Conservation (phyloP, 2,329 filamentous ascomycete species). For the Diaporthe aspalathi region DNA sequence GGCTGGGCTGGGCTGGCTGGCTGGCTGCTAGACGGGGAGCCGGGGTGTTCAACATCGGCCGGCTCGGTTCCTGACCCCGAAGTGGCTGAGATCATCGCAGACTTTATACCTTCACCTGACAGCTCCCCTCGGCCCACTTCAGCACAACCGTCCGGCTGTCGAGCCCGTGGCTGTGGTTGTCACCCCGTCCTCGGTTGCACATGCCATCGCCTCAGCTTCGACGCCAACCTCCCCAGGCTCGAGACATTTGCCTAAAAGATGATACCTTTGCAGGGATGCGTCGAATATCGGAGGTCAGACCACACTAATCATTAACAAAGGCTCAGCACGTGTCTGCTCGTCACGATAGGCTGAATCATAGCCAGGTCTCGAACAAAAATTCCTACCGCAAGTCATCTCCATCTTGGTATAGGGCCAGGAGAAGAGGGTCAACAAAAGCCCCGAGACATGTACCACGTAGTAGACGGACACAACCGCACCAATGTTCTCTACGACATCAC, state of each 20-base stretch:
- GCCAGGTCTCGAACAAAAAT: not conserved
- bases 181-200: not conserved
- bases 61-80: constrained; percentile 17
- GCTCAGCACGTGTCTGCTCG: not conserved
- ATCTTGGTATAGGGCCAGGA: not conserved
- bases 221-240: not conserved
- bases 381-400: not conserved
- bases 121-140: constrained; percentile 18
- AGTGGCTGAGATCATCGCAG: constrained; percentile 22
- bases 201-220: not conserved
- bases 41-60: constrained; percentile 10
- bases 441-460: not conserved
- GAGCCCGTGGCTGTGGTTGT: constrained; percentile 1
- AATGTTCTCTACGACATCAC: not conserved
- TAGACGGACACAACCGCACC: not conserved
- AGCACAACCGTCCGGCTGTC: not conserved
- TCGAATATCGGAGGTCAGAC: not conserved
- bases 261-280: not conserved
- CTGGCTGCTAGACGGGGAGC: constrained; percentile 17
- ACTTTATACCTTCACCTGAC: constrained; percentile 25
- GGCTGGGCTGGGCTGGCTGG: constrained; percentile 11
- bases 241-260: not conserved
- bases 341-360: constrained; percentile 10
- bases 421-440: not conserved
- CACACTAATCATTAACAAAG: not conserved